Conservation (phyloP, 371 early-diverging fungal species). For the Mucor mucedo region DNA sequence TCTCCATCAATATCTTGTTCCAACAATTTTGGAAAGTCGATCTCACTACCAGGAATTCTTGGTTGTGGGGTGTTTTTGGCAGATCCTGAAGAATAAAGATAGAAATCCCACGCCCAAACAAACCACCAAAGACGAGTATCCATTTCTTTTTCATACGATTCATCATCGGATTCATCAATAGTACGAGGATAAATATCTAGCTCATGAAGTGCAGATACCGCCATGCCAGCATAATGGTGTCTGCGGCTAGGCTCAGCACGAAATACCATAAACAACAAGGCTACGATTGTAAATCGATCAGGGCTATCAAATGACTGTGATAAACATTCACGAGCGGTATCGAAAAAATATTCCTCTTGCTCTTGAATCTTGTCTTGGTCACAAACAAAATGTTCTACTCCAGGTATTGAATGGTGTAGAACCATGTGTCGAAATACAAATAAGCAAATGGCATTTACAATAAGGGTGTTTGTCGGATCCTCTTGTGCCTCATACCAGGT, state of each 20-base stretch:
- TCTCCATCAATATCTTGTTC: slow-evolving; percentile 53
- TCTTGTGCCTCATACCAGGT: slow-evolving; percentile 42
- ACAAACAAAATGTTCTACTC: slow-evolving; percentile 30
- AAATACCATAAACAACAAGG: slow-evolving; percentile 35
- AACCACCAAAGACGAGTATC: slow-evolving; percentile 61
- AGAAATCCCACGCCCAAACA: slow-evolving; percentile 52
- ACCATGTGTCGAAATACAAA: slow-evolving; percentile 43
- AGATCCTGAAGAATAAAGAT: slow-evolving; percentile 43
- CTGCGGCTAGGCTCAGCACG: slow-evolving; percentile 38
- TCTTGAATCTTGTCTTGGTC: slow-evolving; percentile 46
- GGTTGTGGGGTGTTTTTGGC: slow-evolving; percentile 45
- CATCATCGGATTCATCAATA: slow-evolving; percentile 38
- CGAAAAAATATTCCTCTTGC: slow-evolving; percentile 54
- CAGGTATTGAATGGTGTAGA: slow-evolving; percentile 38
- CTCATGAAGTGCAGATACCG: slow-evolving; percentile 46
- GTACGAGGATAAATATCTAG: slow-evolving; percentile 54
- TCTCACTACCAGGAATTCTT: slow-evolving; percentile 24
- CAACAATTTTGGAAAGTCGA: slow-evolving; percentile 42
- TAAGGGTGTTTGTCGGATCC: slow-evolving; percentile 40
- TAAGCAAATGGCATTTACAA: slow-evolving; percentile 53
- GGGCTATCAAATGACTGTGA: slow-evolving; percentile 52
- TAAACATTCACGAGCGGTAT: slow-evolving; percentile 45
- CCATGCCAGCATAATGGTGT: slow-evolving; percentile 53
- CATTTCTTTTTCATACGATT: slow-evolving; percentile 48
- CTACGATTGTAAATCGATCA: slow-evolving; percentile 42